Evolutionary conservation across 257 asterid genomes (phyloP).

Genomic region (Rhazya stricta): DNA sequence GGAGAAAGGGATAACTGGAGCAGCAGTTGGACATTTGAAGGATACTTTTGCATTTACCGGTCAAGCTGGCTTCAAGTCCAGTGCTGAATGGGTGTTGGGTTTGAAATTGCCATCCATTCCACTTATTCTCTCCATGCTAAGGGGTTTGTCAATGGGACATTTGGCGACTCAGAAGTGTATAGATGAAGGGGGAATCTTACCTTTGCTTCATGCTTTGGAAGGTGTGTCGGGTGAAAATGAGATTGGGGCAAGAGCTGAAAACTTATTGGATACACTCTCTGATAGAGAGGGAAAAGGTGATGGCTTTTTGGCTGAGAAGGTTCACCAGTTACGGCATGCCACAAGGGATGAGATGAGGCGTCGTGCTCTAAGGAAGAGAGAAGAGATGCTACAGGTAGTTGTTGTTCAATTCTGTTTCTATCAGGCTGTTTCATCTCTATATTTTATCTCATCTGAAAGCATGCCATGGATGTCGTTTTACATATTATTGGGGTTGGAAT

Average conservation of each 20-base stretch:
- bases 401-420: constrained; percentile 3
- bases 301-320: constrained; percentile 78
- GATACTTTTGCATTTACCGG: constrained; percentile 66
- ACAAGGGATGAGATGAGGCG: constrained; percentile 97
- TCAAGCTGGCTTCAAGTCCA: constrained; percentile 69
- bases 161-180: constrained; percentile 80
- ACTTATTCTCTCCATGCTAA: constrained; percentile 84
- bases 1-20: constrained; percentile 84
- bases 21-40: constrained; percentile 78
- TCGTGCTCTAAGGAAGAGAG: constrained; percentile 77
- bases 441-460: background rate
- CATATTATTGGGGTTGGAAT: background rate
- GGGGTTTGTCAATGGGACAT: constrained; percentile 96
- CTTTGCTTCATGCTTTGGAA: constrained; percentile 92
- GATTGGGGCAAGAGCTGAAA: constrained; percentile 97
- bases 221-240: constrained; percentile 95
- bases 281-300: constrained; percentile 79
- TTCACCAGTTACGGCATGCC: constrained; percentile 76
- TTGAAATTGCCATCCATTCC: constrained; percentile 87
- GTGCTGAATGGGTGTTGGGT: constrained; percentile 66
- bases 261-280: constrained; percentile 89
- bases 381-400: constrained; percentile 83
- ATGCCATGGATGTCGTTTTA: background rate
- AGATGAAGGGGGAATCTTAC: constrained; percentile 76
- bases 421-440: background rate